Percentiles rank a stretch among this genome's conserved stretches.
phyloP scores from a whole-genome alignment of 2,329 filamentous ascomycete species.

The Cylindrodendrum hubeiense region DNA sequence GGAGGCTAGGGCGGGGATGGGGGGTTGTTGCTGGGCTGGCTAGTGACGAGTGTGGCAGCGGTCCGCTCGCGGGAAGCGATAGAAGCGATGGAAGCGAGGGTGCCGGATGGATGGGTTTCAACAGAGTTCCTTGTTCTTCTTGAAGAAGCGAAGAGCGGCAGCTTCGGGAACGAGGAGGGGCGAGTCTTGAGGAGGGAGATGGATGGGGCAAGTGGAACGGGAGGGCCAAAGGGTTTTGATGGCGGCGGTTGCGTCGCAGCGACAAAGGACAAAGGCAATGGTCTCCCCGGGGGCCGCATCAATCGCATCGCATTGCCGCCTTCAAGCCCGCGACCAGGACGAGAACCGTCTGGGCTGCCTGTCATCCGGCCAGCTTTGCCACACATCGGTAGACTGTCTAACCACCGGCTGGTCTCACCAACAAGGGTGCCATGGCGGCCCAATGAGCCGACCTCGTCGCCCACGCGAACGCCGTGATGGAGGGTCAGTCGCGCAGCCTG shows the following conservation, averaged over 20 bases:
- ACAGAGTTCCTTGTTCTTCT: neutral
- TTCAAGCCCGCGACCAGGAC: neutral
- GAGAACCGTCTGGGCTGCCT: conserved; percentile 13
- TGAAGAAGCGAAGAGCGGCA: neutral
- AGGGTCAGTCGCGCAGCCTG: conserved; percentile 41
- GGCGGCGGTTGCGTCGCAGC: conserved; percentile 2
- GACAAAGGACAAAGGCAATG: neutral
- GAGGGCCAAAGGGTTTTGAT: conserved; percentile 20
- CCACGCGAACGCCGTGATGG: conserved; percentile 43
- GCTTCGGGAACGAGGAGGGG: neutral
- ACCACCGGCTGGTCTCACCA: conserved; percentile 25
- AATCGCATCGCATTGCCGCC: conserved; percentile 10
- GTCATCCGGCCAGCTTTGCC: conserved; percentile 24
- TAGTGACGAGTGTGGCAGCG: conserved; percentile 38
- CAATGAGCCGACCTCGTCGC: conserved; percentile 38
- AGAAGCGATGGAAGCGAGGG: conserved; percentile 17
- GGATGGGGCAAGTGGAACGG: neutral
- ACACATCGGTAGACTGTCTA: conserved; percentile 15
- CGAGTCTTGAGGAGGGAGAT: neutral
- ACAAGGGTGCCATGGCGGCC: conserved; percentile 41
- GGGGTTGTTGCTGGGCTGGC: conserved; percentile 18
- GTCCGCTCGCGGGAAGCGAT: conserved; percentile 39
- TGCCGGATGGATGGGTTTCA: neutral
- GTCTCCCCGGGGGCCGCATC: conserved; percentile 12
- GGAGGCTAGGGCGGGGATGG: conserved; percentile 41